A percentile compares a stretch with the other conserved stretches of the same genome.
Conservation (phyloP, 1,284 basidiomycete species). For the Coniophora puteana region DNA sequence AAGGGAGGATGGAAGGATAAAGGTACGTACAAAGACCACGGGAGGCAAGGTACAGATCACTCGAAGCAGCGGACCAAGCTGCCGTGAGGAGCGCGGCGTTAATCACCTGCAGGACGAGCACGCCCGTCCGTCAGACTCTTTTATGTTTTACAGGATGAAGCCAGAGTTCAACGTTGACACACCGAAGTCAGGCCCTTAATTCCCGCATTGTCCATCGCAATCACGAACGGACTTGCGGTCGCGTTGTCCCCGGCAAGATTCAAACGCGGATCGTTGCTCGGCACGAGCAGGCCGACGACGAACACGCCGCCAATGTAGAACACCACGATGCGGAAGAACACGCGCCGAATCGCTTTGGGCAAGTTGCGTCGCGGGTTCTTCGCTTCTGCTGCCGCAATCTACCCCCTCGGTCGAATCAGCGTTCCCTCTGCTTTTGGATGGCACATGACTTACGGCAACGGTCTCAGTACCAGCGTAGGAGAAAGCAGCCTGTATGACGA, state of each 20-base stretch:
- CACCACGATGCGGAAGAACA: constrained; percentile 65
- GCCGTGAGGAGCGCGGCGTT: constrained; percentile 64
- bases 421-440: no score
- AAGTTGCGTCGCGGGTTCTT: constrained; percentile 51
- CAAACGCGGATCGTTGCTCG: neutral
- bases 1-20: neutral
- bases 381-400: constrained; percentile 65
- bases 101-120: constrained; percentile 48
- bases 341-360: constrained; percentile 58
- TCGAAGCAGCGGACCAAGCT: constrained; percentile 60
- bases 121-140: no score
- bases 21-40: constrained; percentile 42
- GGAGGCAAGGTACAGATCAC: constrained; percentile 51
- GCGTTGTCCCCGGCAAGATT: constrained; percentile 30
- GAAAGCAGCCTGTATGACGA: constrained; percentile 61
- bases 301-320: constrained; percentile 55
- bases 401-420: no score
- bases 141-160: no score
- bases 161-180: no score
- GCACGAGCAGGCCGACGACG: constrained; percentile 38
- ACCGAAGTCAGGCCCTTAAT: constrained; percentile 59
- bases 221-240: constrained; percentile 64
- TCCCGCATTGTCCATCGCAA: constrained; percentile 59
- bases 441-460: constrained; percentile 58
- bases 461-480: constrained; percentile 77